These are phyloP conservation scores for Crepidotus variabilis DNA, from an alignment of 768 basidiomycete genomes.

Conservation along the genomic window DNA sequence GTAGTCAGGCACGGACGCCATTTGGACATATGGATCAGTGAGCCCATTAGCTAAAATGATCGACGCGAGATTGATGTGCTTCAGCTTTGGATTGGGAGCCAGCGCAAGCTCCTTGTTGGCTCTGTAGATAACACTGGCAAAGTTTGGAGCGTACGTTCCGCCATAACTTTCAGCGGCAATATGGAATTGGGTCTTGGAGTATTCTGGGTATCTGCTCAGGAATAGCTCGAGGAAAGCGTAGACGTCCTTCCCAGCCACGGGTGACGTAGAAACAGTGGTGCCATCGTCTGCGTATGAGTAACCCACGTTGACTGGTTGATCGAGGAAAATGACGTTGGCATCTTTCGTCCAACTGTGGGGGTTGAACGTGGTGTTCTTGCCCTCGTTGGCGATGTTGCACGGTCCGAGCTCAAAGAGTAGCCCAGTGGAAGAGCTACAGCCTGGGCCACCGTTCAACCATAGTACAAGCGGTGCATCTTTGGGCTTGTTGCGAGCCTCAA, in stretches of 20 bases:
- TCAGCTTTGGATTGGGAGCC: constrained; percentile 42
- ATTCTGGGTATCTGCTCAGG: constrained; percentile 72
- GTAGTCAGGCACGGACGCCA: constrained; percentile 77
- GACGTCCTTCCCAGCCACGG: constrained; percentile 87
- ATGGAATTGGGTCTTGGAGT: constrained; percentile 68
- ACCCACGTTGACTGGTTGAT: constrained; percentile 86
- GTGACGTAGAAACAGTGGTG: constrained; percentile 72
- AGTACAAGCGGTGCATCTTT: constrained; percentile 77
- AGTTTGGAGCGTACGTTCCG: constrained; percentile 81
- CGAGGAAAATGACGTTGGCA: constrained; percentile 75
- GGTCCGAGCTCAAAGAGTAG: constrained; percentile 93
- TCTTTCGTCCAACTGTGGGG: constrained; percentile 81
- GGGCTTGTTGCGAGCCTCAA: constrained; percentile 78
- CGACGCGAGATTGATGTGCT: constrained; percentile 76
- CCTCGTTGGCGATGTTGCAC: constrained; percentile 67
- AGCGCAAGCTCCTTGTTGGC: constrained; percentile 61
- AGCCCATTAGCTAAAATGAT: constrained; percentile 86
- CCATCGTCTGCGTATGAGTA: constrained; percentile 82
- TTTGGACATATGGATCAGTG: constrained; percentile 81
- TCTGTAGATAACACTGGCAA: constrained; percentile 77
- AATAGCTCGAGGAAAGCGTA: constrained; percentile 83
- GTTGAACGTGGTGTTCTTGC: constrained; percentile 69
- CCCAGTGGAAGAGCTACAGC: constrained; percentile 75
- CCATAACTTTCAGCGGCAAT: constrained; percentile 78
- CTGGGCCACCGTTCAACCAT: constrained; percentile 86